Conservation (phyloP, 2,329 filamentous ascomycete genomes). For the Alternaria ventricosa region DNA sequence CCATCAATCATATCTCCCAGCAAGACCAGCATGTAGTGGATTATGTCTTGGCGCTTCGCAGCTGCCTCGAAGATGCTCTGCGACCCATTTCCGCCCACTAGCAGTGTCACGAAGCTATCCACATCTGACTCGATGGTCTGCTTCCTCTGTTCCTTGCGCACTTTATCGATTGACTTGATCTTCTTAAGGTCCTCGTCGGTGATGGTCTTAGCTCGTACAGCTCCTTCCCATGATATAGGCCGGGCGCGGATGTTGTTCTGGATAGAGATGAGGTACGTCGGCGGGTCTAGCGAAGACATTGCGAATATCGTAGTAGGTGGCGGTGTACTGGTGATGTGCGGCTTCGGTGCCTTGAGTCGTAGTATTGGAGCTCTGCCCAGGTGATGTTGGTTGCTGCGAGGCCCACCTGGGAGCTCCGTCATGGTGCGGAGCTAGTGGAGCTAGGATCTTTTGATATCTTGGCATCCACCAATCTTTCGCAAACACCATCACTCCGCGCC, state of each 20-base stretch:
- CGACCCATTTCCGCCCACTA: conserved; percentile 71
- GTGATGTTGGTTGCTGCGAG: conserved; percentile 37
- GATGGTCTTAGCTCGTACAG: conserved; percentile 89
- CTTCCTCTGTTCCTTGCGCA: conserved; percentile 87
- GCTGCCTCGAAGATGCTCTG: conserved; percentile 81
- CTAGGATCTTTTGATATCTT: conserved; percentile 33
- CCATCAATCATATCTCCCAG: conserved; percentile 86
- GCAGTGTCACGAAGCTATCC: conserved; percentile 78
- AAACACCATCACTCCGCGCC: conserved; percentile 18
- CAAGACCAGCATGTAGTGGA: conserved; percentile 93
- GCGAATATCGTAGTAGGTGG: conserved; percentile 15
- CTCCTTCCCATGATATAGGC: conserved; percentile 97
- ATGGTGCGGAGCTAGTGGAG: conserved; percentile 30
- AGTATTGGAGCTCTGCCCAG: conserved; percentile 26
- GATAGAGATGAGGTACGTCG: conserved; percentile 83
- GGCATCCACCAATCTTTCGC: conserved; percentile 35
- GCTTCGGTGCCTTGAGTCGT: conserved; percentile 12
- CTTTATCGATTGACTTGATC: conserved; percentile 96
- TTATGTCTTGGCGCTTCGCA: conserved; percentile 83
- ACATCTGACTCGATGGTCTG: conserved; percentile 82
- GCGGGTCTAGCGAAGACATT: conserved; percentile 87
- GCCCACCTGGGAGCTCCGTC: conserved; percentile 41
- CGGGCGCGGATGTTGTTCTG: conserved; percentile 97
- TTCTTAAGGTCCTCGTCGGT: conserved; percentile 92
- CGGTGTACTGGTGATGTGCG: conserved; percentile 1